A percentile compares a stretch with the other conserved stretches of the same genome.
Conservation (phyloP, 495 filamentous ascomycete species). For the Lepraria neglecta region DNA sequence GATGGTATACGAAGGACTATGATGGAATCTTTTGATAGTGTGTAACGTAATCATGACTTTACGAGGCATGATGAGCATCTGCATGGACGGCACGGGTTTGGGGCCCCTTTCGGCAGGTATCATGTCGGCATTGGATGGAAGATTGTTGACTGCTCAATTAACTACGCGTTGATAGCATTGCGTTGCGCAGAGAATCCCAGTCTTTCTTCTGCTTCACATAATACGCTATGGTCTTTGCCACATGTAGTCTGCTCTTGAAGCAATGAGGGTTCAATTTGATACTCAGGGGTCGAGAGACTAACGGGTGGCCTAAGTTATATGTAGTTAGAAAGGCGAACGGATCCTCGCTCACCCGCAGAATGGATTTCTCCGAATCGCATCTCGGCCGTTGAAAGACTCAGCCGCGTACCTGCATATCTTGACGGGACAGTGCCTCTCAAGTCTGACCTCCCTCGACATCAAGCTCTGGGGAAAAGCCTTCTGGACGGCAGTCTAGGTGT, state of each 20-base stretch:
- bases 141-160: not conserved
- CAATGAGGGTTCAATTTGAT: not conserved
- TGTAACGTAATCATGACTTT: conserved; percentile 3
- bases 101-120: not conserved
- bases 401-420: conserved; percentile 6
- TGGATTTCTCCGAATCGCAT: conserved; percentile 2
- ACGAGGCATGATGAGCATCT: conserved; percentile 10
- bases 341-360: not conserved
- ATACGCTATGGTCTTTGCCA: not conserved
- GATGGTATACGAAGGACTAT: not conserved
- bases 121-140: not conserved
- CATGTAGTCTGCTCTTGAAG: not conserved
- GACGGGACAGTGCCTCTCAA: not conserved
- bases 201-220: not conserved
- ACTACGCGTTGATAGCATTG: not conserved
- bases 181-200: not conserved
- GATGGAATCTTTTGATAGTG: too few relatives aligned
- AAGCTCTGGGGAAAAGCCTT: not conserved
- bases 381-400: not conserved
- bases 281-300: not conserved
- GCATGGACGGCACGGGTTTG: conserved; percentile 2
- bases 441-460: not conserved
- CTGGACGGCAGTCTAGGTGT: not conserved
- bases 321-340: not conserved
- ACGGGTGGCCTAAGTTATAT: not conserved